phyloP scores from a whole-genome alignment of 1,284 basidiomycete species.

The Leccinum cinnamomeum region DNA sequence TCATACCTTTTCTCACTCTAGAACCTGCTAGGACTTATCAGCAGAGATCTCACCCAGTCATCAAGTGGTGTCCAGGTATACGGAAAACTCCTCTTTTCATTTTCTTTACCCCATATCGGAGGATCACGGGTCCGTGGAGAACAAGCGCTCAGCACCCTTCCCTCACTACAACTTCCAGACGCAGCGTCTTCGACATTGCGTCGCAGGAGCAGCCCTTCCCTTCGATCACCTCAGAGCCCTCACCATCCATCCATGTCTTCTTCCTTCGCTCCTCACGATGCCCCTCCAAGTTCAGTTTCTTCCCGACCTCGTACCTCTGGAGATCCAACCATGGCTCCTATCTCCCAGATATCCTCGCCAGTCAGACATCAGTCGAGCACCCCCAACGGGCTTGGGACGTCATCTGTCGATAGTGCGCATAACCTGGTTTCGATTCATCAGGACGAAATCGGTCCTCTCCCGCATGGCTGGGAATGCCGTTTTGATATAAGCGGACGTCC shows the following conservation, averaged over 20 bases:
- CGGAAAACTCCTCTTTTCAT: constrained; percentile 37
- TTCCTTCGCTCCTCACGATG: constrained; percentile 17
- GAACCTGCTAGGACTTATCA: constrained; percentile 31
- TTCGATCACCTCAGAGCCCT: constrained; percentile 25
- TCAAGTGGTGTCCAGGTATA: constrained; percentile 29
- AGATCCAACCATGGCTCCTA: constrained; percentile 15
- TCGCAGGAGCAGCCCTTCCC: constrained; percentile 27
- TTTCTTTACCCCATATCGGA: constrained; percentile 29
- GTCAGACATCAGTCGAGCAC: constrained; percentile 19
- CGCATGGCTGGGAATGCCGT: constrained; percentile 91
- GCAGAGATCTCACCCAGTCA: constrained; percentile 33
- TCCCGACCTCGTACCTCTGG: constrained; percentile 21
- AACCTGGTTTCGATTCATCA: constrained; percentile 12
- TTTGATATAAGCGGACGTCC: constrained; percentile 79
- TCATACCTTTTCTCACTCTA: constrained; percentile 11
- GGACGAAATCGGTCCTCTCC: constrained; percentile 46
- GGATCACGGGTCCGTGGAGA: constrained; percentile 21
- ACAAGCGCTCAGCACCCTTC: constrained; percentile 19
- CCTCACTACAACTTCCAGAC: constrained; percentile 19
- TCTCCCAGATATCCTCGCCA: constrained; percentile 11
- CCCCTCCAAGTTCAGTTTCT: constrained; percentile 10
- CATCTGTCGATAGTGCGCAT: constrained; percentile 10
- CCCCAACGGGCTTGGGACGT: constrained; percentile 3
- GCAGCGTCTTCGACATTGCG: constrained; percentile 18
- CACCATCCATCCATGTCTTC: constrained; percentile 25